Evolutionary conservation across 805 yeast species (phyloP).

Genomic region (Ogataea nonfermentans): DNA sequence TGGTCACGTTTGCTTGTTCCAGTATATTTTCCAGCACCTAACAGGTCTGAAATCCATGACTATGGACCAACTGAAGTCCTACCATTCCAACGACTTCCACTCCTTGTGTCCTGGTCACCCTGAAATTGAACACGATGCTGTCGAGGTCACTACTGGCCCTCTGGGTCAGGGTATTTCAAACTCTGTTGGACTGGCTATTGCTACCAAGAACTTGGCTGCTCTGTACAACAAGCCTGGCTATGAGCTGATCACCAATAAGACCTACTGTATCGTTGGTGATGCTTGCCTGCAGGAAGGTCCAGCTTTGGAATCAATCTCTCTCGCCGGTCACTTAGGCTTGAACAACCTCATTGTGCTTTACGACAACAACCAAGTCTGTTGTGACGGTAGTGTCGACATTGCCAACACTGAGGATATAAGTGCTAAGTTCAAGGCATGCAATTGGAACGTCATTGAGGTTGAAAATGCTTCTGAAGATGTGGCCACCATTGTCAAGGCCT

Average conservation of each 20-base stretch:
- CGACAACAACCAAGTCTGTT: conserved; percentile 96
- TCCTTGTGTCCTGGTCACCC: conserved; percentile 98
- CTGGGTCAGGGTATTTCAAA: conserved; percentile 96
- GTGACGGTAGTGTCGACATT: conserved; percentile 87
- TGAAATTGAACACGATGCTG: conserved; percentile 86
- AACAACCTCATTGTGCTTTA: conserved; percentile 90
- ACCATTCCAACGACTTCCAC: conserved; percentile 68
- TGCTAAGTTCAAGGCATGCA: conserved; percentile 85
- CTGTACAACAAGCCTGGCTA: conserved; percentile 86
- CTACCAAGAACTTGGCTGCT: conserved; percentile 88
- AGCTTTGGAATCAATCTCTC: conserved; percentile 86
- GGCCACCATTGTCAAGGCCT: conserved; percentile 67
- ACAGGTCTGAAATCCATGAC: conserved; percentile 73
- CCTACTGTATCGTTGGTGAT: conserved; percentile 86
- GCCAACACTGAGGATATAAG: conserved; percentile 94
- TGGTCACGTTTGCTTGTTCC: conserved; percentile 93
- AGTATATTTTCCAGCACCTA: conserved; percentile 82
- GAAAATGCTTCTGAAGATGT: conserved; percentile 74
- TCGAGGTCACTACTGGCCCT: conserved; percentile 98
- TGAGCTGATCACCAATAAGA: conserved; percentile 68
- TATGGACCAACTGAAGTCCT: conserved; percentile 82
- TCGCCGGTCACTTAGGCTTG: conserved; percentile 94
- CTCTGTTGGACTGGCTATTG: conserved; percentile 96
- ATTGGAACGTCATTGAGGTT: conserved; percentile 85
- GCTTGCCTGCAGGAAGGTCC: conserved; percentile 99